Percentiles rank a stretch among this genome's conserved stretches.
These are phyloP conservation scores for Cercospora brassicicola DNA, from an alignment of 2,329 filamentous ascomycete species.

Conservation along the genomic window DNA sequence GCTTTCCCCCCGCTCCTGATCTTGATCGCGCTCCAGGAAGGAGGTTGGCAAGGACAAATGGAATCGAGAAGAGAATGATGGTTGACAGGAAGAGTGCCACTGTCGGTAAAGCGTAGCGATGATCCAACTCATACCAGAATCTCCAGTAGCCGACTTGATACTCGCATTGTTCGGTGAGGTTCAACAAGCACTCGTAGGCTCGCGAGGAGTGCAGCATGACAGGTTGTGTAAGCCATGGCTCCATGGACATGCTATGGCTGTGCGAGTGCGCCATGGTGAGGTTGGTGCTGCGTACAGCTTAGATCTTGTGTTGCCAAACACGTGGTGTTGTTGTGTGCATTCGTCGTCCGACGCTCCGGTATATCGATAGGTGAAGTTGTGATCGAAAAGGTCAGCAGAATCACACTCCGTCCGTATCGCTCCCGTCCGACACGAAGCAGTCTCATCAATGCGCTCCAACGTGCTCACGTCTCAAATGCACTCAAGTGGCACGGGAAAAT, in stretches of 20 bases:
- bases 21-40: slow-evolving; percentile 2
- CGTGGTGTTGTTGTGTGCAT: background rate
- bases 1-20: slow-evolving; percentile 24
- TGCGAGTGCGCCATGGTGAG: slow-evolving; percentile 5
- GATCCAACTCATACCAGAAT: slow-evolving; percentile 57
- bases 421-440: background rate
- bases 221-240: slow-evolving; percentile 46
- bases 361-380: background rate
- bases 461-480: slow-evolving; percentile 8
- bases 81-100: slow-evolving; percentile 54
- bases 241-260: slow-evolving; percentile 17
- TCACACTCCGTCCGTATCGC: background rate
- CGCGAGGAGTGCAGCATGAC: slow-evolving; percentile 46
- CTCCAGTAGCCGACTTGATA: slow-evolving; percentile 52
- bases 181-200: slow-evolving; percentile 31
- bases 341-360: background rate
- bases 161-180: slow-evolving; percentile 48
- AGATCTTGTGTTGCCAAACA: background rate
- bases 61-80: slow-evolving; percentile 53
- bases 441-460: background rate
- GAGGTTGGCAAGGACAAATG: slow-evolving; percentile 36
- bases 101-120: slow-evolving; percentile 54
- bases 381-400: background rate
- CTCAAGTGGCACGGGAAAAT: slow-evolving; percentile 7
- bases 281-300: background rate